phyloP scores from a whole-genome alignment of 1,139 yeast species.

The Suhomyces bribrorum region DNA sequence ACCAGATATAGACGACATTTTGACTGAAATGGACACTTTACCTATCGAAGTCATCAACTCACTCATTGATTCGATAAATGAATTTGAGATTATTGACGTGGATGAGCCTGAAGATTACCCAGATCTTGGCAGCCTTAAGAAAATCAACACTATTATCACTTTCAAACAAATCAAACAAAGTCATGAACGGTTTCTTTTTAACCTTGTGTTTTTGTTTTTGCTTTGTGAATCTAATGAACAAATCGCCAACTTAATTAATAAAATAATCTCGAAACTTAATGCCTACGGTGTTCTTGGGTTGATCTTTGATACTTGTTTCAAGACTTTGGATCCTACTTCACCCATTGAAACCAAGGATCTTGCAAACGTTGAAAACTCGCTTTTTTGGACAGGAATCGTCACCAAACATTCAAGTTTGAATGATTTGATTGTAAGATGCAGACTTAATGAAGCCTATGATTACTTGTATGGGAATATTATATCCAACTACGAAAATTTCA shows the following conservation, averaged over 20 bases:
- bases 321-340: conserved; percentile 8
- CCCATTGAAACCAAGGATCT: conserved; percentile 15
- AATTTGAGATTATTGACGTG: conserved; percentile 10
- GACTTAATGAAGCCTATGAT: conserved; percentile 31
- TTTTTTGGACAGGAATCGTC: conserved; percentile 32
- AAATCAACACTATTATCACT: conserved; percentile 24
- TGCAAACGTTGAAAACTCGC: conserved; percentile 24
- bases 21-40: conserved; percentile 25
- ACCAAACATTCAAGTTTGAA: conserved; percentile 23
- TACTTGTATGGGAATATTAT: conserved; percentile 22
- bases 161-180: conserved; percentile 29
- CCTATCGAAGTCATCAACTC: conserved; percentile 30
- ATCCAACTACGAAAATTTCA: conserved; percentile 19
- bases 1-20: conserved; percentile 23
- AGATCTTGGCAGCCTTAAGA: conserved; percentile 22
- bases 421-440: conserved; percentile 21
- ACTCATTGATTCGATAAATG: conserved; percentile 23
- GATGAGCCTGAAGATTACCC: conserved; percentile 5
- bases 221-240: conserved; percentile 36
- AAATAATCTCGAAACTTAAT: conserved; percentile 26
- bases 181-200: conserved; percentile 29
- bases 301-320: conserved; percentile 31
- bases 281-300: conserved; percentile 26
- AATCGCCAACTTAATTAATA: conserved; percentile 29
- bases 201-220: conserved; percentile 34